Conservation (phyloP, 352 stramenopile genomes). For the Pythium volutum region DNA sequence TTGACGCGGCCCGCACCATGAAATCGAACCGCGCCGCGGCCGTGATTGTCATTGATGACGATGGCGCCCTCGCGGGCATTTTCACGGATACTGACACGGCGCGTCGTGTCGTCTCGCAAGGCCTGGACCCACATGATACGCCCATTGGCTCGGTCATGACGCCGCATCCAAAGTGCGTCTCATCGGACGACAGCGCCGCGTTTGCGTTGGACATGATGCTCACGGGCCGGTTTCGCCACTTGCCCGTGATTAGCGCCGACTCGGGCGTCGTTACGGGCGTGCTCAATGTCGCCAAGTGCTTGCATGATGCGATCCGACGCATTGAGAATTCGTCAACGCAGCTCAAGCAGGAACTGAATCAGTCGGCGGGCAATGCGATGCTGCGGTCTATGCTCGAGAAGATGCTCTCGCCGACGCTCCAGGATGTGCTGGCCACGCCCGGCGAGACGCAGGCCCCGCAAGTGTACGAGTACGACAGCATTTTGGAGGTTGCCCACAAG, state of each 20-base stretch:
- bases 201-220: constrained; percentile 87
- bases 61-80: constrained; percentile 91
- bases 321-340: constrained; percentile 89
- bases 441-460: constrained; percentile 69
- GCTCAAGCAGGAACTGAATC: constrained; percentile 75
- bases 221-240: constrained; percentile 92
- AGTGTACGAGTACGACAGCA: constrained; percentile 64
- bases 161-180: constrained; percentile 78
- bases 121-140: constrained; percentile 61
- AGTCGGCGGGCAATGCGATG: constrained; percentile 51
- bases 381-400: constrained; percentile 84
- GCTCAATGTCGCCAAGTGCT: constrained; percentile 97
- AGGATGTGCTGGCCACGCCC: constrained; percentile 64
- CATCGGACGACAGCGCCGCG: constrained; percentile 76
- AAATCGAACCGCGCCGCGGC: constrained; percentile 89
- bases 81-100: constrained; percentile 92
- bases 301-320: constrained; percentile 97
- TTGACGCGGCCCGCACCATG: constrained; percentile 89
- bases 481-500: constrained; percentile 67
- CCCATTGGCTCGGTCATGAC: constrained; percentile 83
- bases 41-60: constrained; percentile 87
- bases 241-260: constrained; percentile 91
- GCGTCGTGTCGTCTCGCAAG: constrained; percentile 75
- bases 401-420: constrained; percentile 80
- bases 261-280: constrained; percentile 91